phyloP scores from a whole-genome alignment of 192 early-diverging fungal species.

The Dimargaris verticillata region DNA sequence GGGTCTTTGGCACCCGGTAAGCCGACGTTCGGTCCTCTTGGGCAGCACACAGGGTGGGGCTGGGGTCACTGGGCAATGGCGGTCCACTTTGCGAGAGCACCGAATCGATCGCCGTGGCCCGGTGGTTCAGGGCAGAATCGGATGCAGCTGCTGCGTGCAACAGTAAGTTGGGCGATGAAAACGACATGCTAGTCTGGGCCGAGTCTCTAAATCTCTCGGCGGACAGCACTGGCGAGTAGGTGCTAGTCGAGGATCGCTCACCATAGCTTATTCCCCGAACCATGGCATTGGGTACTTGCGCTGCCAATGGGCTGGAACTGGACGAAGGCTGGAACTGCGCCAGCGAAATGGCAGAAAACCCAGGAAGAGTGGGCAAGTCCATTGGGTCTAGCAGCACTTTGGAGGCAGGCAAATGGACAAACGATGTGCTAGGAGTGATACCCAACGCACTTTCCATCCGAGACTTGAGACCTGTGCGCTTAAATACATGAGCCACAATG shows the following conservation, averaged over 20 bases:
- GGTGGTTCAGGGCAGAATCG: too few species aligned
- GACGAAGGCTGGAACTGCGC: not conserved
- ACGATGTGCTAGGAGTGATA: not conserved
- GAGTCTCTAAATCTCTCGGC: too few species aligned
- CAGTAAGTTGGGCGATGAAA: too few species aligned
- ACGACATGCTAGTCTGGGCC: too few species aligned
- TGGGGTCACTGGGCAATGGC: not conserved
- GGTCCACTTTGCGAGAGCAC: not conserved
- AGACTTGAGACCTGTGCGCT: not conserved
- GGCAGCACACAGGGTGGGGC: not conserved
- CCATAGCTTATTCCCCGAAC: not conserved
- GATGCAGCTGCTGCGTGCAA: too few species aligned
- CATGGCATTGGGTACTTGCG: not conserved
- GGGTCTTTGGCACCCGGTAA: not conserved
- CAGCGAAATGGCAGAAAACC: not conserved
- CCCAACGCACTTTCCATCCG: not conserved
- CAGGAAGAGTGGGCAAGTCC: not conserved
- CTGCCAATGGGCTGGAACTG: not conserved
- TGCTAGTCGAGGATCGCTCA: not conserved
- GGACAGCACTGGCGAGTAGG: not conserved
- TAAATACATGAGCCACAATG: not conserved
- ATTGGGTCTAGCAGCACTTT: not conserved
- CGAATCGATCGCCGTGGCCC: not conserved
- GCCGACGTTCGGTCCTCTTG: not conserved
- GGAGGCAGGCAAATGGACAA: not conserved